Percentiles rank a stretch among this genome's conserved stretches.
phyloP scores from a whole-genome alignment of 1,139 yeast species.

The Lodderomyces parapsilosis region DNA sequence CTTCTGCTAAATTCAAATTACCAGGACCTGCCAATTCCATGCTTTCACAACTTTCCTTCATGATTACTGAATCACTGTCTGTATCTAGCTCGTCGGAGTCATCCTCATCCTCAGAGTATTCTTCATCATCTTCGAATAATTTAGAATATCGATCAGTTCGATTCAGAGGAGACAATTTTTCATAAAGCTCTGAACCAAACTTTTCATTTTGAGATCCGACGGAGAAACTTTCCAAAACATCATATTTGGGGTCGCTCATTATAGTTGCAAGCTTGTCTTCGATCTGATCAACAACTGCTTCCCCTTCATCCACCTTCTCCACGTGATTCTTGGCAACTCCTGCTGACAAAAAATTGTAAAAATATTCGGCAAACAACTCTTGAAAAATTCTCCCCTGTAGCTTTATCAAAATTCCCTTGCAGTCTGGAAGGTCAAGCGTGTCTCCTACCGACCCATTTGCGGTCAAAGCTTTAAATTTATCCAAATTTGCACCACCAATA shows the following conservation, averaged over 20 bases:
- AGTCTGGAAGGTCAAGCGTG: neutral
- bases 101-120: conserved; percentile 9
- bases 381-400: neutral
- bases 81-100: conserved; percentile 32
- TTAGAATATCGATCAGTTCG: conserved; percentile 21
- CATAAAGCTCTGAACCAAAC: neutral
- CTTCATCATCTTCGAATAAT: conserved; percentile 38
- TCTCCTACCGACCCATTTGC: neutral
- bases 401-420: neutral
- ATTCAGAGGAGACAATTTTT: neutral
- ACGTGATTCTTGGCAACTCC: neutral
- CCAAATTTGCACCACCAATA: neutral
- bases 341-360: neutral
- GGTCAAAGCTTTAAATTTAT: neutral
- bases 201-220: neutral
- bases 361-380: neutral
- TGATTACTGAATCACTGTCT: conserved; percentile 16
- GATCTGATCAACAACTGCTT: neutral
- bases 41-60: conserved; percentile 2
- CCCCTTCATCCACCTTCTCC: neutral
- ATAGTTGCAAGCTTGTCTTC: neutral
- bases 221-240: neutral
- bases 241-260: neutral
- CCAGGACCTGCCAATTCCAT: conserved; percentile 62
- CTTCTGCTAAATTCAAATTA: conserved; percentile 63